Conservation (phyloP, 768 basidiomycete species). For the Lactifluus piperatus region DNA sequence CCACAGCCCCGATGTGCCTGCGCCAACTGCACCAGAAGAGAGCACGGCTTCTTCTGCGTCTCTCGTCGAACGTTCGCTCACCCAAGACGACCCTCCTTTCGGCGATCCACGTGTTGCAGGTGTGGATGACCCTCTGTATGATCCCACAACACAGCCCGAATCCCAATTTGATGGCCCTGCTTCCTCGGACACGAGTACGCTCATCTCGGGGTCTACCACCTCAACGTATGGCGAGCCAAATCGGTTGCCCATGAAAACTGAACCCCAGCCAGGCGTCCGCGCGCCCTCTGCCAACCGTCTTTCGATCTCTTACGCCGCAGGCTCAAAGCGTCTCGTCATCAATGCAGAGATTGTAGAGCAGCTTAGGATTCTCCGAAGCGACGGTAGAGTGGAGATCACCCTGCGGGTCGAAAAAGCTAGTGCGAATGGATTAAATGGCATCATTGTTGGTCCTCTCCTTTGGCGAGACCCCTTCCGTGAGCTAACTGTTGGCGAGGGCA, state of each 20-base stretch:
- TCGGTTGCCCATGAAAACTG: conserved; percentile 25
- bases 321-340: conserved; percentile 76
- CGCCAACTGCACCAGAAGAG: conserved; percentile 13
- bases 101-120: neutral
- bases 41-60: conserved; percentile 15
- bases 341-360: conserved; percentile 81
- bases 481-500: conserved; percentile 27
- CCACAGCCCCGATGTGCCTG: conserved; percentile 18
- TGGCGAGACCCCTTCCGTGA: neutral
- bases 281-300: conserved; percentile 73
- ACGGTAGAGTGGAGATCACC: conserved; percentile 78
- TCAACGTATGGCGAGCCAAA: conserved; percentile 14
- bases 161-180: conserved; percentile 13
- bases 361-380: conserved; percentile 70
- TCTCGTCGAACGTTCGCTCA: conserved; percentile 7
- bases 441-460: conserved; percentile 48
- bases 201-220: conserved; percentile 14
- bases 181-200: conserved; percentile 17
- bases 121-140: conserved; percentile 13
- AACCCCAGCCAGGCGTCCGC: conserved; percentile 25
- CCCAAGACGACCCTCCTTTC: conserved; percentile 4
- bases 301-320: conserved; percentile 93
- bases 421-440: conserved; percentile 55
- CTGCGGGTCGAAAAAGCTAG: conserved; percentile 52
- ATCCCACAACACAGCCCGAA: conserved; percentile 16